Conservation (phyloP, 2,329 filamentous ascomycete species). For the Tolypocladium inflatum region DNA sequence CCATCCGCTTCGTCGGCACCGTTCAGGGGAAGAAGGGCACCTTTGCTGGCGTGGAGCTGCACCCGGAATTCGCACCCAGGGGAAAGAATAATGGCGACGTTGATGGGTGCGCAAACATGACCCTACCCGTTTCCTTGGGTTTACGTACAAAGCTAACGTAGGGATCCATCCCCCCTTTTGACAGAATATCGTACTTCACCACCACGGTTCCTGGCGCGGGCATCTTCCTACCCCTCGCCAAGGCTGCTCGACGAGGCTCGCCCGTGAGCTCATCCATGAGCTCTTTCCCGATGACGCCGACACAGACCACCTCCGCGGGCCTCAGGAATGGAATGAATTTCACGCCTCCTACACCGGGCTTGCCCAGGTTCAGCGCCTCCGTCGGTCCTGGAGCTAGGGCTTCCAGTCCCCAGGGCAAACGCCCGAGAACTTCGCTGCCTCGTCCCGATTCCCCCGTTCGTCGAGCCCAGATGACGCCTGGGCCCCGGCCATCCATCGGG, state of each 20-base stretch:
- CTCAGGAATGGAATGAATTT: conserved; percentile 45
- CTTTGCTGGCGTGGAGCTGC: conserved; percentile 88
- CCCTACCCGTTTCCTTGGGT: conserved; percentile 1
- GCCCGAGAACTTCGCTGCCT: conserved; percentile 66
- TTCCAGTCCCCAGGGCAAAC: conserved; percentile 63
- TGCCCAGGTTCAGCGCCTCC: conserved; percentile 82
- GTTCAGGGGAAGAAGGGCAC: conserved; percentile 84
- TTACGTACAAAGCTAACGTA: background rate
- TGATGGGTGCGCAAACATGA: conserved; percentile 58
- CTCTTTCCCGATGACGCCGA: conserved; percentile 57
- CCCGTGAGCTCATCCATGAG: conserved; percentile 41
- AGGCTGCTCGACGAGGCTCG: conserved; percentile 59
- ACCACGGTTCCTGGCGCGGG: conserved; percentile 73
- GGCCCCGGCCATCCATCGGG: conserved; percentile 43
- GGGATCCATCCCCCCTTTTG: background rate
- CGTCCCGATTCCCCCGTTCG: conserved; percentile 81
- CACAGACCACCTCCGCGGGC: conserved; percentile 48
- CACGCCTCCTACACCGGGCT: conserved; percentile 54
- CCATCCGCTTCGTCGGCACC: conserved; percentile 76
- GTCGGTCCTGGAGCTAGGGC: conserved; percentile 62
- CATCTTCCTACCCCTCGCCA: conserved; percentile 84
- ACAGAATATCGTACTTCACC: conserved; percentile 66
- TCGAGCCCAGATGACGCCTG: conserved; percentile 54
- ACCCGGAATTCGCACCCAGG: conserved; percentile 65
- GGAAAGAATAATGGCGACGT: conserved; percentile 97